phyloP scores from a whole-genome alignment of 192 early-diverging fungal genomes.

The Coemansia sp. region DNA sequence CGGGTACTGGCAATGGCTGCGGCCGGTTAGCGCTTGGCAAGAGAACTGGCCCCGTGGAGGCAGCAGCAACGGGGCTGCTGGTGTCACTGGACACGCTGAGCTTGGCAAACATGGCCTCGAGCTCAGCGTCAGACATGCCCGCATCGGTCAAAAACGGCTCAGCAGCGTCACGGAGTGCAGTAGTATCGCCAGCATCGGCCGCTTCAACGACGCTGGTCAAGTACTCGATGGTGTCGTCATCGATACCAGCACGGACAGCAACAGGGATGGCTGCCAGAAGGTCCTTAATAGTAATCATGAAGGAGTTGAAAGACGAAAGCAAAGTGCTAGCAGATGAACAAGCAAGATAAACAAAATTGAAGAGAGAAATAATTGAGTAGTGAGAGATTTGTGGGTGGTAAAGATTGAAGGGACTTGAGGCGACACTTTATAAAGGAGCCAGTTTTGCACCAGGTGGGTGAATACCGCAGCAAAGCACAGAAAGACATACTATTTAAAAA shows the following conservation, averaged over 20 bases:
- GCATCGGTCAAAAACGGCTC: constrained; percentile 69
- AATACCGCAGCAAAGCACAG: constrained; percentile 7
- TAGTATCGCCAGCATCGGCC: constrained; percentile 41
- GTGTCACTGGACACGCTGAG: constrained; percentile 16
- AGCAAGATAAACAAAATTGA: no score
- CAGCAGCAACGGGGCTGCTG: constrained; percentile 2
- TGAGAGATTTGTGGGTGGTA: background rate
- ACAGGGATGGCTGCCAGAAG: constrained; percentile 38
- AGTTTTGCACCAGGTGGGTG: background rate
- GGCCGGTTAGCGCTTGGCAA: constrained; percentile 17
- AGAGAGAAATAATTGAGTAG: background rate
- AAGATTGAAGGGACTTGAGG: background rate
- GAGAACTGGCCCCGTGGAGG: constrained; percentile 15
- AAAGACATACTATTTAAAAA: background rate
- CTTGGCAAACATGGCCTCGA: constrained; percentile 59
- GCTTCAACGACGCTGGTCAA: constrained; percentile 43
- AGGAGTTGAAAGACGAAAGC: background rate
- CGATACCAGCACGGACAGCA: constrained; percentile 37
- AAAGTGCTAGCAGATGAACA: background rate
- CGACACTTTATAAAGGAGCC: background rate
- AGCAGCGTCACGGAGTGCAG: constrained; percentile 62
- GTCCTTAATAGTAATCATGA: constrained; percentile 32
- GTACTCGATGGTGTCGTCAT: constrained; percentile 60
- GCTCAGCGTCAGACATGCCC: constrained; percentile 59
- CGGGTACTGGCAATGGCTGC: background rate